phyloP scores from a whole-genome alignment of 108 stramenopile genomes.

The Cylindrotheca closterium region DNA sequence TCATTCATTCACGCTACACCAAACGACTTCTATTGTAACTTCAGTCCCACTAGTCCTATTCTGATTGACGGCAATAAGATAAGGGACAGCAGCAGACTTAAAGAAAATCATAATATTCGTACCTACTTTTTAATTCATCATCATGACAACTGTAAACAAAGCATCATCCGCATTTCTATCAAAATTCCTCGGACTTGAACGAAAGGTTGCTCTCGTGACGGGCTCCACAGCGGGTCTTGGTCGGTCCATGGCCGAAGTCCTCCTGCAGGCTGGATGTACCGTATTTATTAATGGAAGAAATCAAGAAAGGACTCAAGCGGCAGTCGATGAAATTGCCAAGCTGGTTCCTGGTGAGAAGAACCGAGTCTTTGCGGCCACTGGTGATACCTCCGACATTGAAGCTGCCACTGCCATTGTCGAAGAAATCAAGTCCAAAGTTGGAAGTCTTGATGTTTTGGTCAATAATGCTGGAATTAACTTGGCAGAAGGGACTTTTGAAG shows the following conservation, averaged over 20 bases:
- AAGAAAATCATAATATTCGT: no score
- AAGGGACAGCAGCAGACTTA: no score
- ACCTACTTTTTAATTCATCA: no score
- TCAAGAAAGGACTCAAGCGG: conserved; percentile 1
- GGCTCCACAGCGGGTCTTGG: conserved; percentile 7
- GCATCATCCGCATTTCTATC: not conserved
- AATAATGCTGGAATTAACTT: conserved; percentile 5
- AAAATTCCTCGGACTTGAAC: conserved; percentile 3
- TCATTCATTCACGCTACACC: no score
- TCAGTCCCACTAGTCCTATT: no score
- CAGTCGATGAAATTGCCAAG: conserved; percentile 1
- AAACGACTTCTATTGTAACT: no score
- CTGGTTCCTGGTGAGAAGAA: not conserved
- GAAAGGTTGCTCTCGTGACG: conserved; percentile 13
- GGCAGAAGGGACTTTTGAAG: conserved; percentile 2
- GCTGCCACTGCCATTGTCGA: conserved; percentile 6
- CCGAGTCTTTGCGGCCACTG: conserved; percentile 1
- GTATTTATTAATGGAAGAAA: conserved; percentile 19
- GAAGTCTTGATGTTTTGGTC: not conserved
- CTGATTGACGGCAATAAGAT: no score
- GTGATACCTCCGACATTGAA: conserved; percentile 5
- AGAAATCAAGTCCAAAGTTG: not conserved
- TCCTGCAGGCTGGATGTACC: conserved; percentile 4
- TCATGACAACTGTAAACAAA: no score
- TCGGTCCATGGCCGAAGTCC: conserved; percentile 10